phyloP scores from a whole-genome alignment of 768 basidiomycete genomes.

The Sporobolomyces phaffii region DNA sequence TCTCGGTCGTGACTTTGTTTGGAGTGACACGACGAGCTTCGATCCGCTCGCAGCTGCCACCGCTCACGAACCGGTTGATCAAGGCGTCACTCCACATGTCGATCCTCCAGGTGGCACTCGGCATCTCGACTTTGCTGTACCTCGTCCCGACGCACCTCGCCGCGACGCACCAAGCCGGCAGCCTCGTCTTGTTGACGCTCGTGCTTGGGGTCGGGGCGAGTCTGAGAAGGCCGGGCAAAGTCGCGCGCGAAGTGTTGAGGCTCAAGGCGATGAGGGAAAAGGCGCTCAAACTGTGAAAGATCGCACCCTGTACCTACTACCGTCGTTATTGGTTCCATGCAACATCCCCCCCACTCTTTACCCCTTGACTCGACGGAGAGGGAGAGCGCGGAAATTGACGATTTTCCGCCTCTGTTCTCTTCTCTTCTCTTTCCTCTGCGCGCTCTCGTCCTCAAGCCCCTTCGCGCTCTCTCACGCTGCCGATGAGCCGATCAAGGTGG shows the following conservation, averaged over 20 bases:
- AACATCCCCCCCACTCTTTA: too few relatives aligned
- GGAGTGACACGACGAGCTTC: conserved; percentile 51
- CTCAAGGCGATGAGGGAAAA: conserved; percentile 1
- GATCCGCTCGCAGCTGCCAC: conserved; percentile 32
- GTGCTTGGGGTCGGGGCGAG: conserved; percentile 56
- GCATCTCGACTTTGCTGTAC: conserved; percentile 76
- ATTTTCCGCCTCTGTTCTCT: too few relatives aligned
- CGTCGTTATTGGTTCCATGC: too few relatives aligned
- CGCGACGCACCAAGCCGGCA: conserved; percentile 90
- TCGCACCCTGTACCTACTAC: too few relatives aligned
- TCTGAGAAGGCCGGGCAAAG: conserved; percentile 23
- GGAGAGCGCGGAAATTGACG: too few relatives aligned
- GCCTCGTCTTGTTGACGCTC: conserved; percentile 75
- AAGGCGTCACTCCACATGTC: conserved; percentile 52
- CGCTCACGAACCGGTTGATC: conserved; percentile 52
- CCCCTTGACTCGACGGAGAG: too few relatives aligned
- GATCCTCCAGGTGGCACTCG: conserved; percentile 64
- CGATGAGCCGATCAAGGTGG: too few relatives aligned
- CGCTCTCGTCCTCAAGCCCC: too few relatives aligned
- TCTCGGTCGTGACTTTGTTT: conserved; percentile 61
- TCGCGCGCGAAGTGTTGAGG: conserved; percentile 27
- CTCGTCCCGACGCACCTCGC: conserved; percentile 88
- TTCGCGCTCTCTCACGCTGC: too few relatives aligned
- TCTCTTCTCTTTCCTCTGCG: too few relatives aligned
- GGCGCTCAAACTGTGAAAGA: conserved; percentile 13